Base-by-base conservation (phyloP, 352 stramenopile genomes). In the Phytophthora litchii region DNA sequence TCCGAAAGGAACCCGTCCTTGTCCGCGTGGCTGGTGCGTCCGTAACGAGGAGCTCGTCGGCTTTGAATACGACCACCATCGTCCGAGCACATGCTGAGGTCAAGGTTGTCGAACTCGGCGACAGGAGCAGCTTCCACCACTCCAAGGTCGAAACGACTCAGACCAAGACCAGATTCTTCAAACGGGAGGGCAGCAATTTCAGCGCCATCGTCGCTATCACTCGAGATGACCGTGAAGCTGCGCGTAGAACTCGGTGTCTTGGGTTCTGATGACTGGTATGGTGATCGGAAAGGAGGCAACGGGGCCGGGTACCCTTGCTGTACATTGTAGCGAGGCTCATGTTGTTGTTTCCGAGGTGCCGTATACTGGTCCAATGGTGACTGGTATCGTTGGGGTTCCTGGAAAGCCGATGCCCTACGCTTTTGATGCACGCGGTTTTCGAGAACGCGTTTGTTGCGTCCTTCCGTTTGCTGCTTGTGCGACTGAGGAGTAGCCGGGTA, bases 1-100 rank as follows among this genome's bases (percentile, higher is more conserved):
- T 80, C 71, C 48, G 67, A 76, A 2, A 80, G 64, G 40, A 80
- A 80, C 1, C 63, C 63, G 23, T 70, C 54, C 59, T 76, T 80
- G 49, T 80, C 64, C n/a, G 41, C n/a, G 23, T 67, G 70, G 37
- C 71, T 76, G 5, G 55, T 64, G 19, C 70, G 70, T 21, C 69
- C 58, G 42, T 70, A 79, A 3, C 58, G 57, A 0, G 63, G 71
- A n/a, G 53, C 47, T 64, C 67, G 55, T 38, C 55, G 32, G n/a
- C 21, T 60, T 40, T 58, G 57, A 43, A 36, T 37, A 44, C 34
- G 42, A 19, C 43, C 49, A 7, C 50, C 66, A 21, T 60, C 63
- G 19, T 72, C 56, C 0, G 47, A 68, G 51, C 66, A 65, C 61
- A 72, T 69, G 20, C 62, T 76, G 17, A 72, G 50, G 10, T 55